Evolutionary conservation across 2,329 filamentous ascomycete genomes (phyloP), one percentile per base, ranked within the genome.

Genomic region (Aspergillus sp.): DNA sequence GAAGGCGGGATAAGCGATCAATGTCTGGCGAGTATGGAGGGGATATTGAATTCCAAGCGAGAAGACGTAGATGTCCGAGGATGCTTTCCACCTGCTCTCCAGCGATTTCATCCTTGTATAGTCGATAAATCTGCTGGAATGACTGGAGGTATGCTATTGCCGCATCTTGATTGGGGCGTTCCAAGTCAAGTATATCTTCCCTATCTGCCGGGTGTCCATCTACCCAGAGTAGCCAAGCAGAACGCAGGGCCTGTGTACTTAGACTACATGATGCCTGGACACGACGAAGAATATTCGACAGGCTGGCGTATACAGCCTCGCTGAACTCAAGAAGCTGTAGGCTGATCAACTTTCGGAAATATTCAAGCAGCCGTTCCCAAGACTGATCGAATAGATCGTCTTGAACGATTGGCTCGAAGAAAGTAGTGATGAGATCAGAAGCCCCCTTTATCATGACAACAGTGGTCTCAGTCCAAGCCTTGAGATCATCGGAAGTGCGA

Each of bases 111-210:
- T 81, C 77, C 60, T 89, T 83, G 51, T 92, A 86, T 5, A 97
- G 83, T 0, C 87, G 85, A 70, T 97, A 96, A 1, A 98, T 83
- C 67, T 95, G 89, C 58, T 87, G 82, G 43, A 95, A 85, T 1
- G 90, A 84, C 21, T 88, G 84, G 1, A 95, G 85, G 77, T 97
- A 97, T n/a, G 92, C 90, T 30, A 91, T 79, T n/a, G 94, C 84
- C 10, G 91, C 92, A 59, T 89, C 88, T 71, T 97, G 91, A 66
- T 95, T 96, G 63, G 90, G 85, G 2, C 78, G 78, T 0, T 80
- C 75, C 53, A 79, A 71, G 41, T 83, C 78, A 13, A 78, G 70
- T 17, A 76, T 70, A 12, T 75, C 71, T 36, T 78, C 67, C 32
- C 77, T 77, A 1, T 80, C 76, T 3, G 82, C 76, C 0, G 89